Evolutionary conservation across 2,329 filamentous ascomycete genomes (phyloP), one percentile per base, ranked within the genome.

Genomic region (Colletotrichum sp.): DNA sequence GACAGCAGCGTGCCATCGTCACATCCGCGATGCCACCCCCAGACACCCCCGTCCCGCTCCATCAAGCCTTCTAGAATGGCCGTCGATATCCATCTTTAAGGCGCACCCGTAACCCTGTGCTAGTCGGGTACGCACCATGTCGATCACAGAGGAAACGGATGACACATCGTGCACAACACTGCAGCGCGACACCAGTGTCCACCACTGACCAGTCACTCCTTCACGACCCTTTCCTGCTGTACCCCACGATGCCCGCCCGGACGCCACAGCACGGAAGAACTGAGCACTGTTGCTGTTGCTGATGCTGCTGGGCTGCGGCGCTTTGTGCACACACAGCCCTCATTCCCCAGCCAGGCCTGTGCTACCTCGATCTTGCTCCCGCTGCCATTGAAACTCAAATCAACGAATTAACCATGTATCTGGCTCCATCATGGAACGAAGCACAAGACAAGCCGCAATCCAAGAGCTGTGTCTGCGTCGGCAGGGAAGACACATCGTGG

Each of bases 111-210:
- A 28, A 66, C 48, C 52, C 61, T 66, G 68, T 61, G 68, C 27
- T 25, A 67, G 63, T 44, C 55, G 28, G 55, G 34, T 52, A 52
- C 68, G 55, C 55, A 52, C 27, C 68, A 25, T 74, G 68, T 32
- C 48, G 34, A 55, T 63, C 22, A 66, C 52, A 52, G 61, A 34
- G n/a, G 39, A 55, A 32, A 66, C 57, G 64, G 69, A 73, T 73
- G 73, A 73, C 70, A 75, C 73, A 73, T 65, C 64, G 70, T 68
- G 44, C 44, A 59, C 64, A 36, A 60, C 69, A 34, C 44, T 22
- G 57, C 25, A 30, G 36, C 59, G 63, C 66, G 22, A 70, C 68
- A 61, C 25, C 55, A 44, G 68, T 16, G 2, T 13, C 44, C 44
- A 52, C 34, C 55, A 44, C 55, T 12, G 44, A 22, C 44, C 44